These are phyloP conservation scores for Candida montana DNA, from an alignment of 805 yeast species.

Conservation along the genomic window DNA sequence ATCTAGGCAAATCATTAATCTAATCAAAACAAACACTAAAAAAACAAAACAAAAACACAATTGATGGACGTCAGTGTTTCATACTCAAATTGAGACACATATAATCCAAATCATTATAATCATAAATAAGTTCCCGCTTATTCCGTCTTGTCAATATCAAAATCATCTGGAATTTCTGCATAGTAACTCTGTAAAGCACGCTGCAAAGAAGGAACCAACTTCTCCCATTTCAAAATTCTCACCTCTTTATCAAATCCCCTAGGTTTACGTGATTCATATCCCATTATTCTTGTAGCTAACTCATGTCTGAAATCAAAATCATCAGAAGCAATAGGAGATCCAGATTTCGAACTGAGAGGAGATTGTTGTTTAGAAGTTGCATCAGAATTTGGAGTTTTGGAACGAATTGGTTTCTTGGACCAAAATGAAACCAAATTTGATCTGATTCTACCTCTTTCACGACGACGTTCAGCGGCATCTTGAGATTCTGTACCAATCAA, in stretches of 20 bases:
- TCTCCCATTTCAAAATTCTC: constrained; percentile 56
- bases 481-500: constrained; percentile 45
- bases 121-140: too few species aligned
- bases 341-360: constrained; percentile 14
- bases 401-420: constrained; percentile 54
- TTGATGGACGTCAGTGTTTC: too few species aligned
- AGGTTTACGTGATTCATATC: constrained; percentile 56
- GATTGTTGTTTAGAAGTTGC: constrained; percentile 4
- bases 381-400: constrained; percentile 25
- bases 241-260: constrained; percentile 68
- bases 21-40: too few species aligned
- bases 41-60: too few species aligned
- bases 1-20: too few species aligned
- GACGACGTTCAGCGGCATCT: constrained; percentile 47
- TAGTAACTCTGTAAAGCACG: constrained; percentile 64
- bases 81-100: too few species aligned
- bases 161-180: constrained; percentile 44
- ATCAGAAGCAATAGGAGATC: constrained; percentile 9
- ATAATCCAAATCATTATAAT: too few species aligned
- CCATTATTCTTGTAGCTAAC: constrained; percentile 61
- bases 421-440: constrained; percentile 64
- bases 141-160: background rate
- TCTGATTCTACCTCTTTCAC: constrained; percentile 62
- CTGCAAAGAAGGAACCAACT: constrained; percentile 51
- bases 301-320: constrained; percentile 39